Base-by-base conservation (phyloP, 192 early-diverging fungal genomes). In the Coemansia reversa region DNA sequence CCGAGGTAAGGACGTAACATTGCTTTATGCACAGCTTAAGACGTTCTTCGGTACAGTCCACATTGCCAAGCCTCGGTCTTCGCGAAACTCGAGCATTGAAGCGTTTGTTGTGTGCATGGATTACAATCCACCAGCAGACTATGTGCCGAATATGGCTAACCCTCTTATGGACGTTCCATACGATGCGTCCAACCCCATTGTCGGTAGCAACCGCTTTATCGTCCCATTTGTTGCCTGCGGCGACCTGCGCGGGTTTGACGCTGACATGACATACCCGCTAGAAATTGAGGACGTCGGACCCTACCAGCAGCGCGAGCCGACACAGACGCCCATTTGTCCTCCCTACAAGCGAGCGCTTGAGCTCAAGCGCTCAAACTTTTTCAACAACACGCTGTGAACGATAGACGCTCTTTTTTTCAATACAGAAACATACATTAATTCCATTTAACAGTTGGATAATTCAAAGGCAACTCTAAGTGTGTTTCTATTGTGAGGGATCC, bases 21-120 rank as follows among this genome's bases (percentile, higher is more conserved):
- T 99, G 60, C 80, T 99, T 25, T 92, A 92, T 59, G 86, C 93
- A 6, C 95, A 97, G 74, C 86, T 99, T 75, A 89, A 91, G 70
- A 72, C 91, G 5, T 97, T 97, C 67, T 99, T 99, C 83, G 79
- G 84, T n/a, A 73, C 71, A 0, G 97, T 99, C n/a, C 90, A 89
- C 19, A 92, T 91, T 63, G 86, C 87, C 55, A 99, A 99, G 72
- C 97, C 97, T 23, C 83, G 95, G 66, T 93, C 92, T 71, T 94
- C 92, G 23, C 87, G 97, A 55, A 92, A 95, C 69, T 95, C 94
- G 19, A 93, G 90, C 70, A 96, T 76, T 86, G 95, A 97, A 83
- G 87, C 94, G 1, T 97, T 97, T 68, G 86, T 97, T 62, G 94
- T 97, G 5, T 96, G 95, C 68, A 88, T 92, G 70, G 87, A 91